These are phyloP conservation scores for Euphorbia corollata DNA, from an alignment of 441 rosid genomes.

Conservation along the genomic window DNA sequence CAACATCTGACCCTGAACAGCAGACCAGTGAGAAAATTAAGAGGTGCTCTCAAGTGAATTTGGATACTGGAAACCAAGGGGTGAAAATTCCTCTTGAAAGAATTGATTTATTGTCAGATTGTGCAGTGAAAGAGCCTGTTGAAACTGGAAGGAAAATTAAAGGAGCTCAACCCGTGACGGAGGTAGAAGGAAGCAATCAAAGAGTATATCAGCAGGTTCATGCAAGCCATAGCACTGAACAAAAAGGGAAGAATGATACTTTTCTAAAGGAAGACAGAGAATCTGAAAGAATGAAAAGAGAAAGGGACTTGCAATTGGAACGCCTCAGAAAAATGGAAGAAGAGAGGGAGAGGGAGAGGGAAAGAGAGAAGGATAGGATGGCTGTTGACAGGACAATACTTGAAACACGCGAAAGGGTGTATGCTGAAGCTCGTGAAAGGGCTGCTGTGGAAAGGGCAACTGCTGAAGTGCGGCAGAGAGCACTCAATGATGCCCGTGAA, in stretches of 20 bases:
- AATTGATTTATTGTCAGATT: slow-evolving; percentile 33
- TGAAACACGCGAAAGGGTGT: slow-evolving; percentile 46
- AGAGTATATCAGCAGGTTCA: slow-evolving; percentile 29
- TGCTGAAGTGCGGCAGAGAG: slow-evolving; percentile 50
- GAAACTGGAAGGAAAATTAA: slow-evolving; percentile 31
- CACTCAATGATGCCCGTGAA: slow-evolving; percentile 75
- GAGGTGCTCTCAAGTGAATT: slow-evolving; percentile 17
- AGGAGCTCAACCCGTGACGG: slow-evolving; percentile 26
- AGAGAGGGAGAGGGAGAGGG: slow-evolving; percentile 85
- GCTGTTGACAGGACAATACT: slow-evolving; percentile 54
- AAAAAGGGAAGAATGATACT: slow-evolving; percentile 35
- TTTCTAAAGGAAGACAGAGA: slow-evolving; percentile 38
- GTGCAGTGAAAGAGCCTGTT: slow-evolving; percentile 26
- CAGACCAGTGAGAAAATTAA: slow-evolving; percentile 27
- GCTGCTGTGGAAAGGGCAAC: slow-evolving; percentile 52
- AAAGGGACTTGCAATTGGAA: slow-evolving; percentile 54
- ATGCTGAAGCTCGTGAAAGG: slow-evolving; percentile 45
- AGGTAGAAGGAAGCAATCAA: slow-evolving; percentile 27
- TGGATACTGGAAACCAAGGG: slow-evolving; percentile 29
- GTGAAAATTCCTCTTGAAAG: slow-evolving; percentile 27
- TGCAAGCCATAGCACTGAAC: slow-evolving; percentile 23
- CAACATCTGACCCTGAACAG: slow-evolving; percentile 27
- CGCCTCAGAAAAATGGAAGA: slow-evolving; percentile 66
- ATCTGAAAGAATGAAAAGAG: slow-evolving; percentile 48
- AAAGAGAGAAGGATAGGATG: slow-evolving; percentile 92